Evolutionary conservation across 495 filamentous ascomycete genomes (phyloP).

Genomic region (Annulohypoxylon bovei): DNA sequence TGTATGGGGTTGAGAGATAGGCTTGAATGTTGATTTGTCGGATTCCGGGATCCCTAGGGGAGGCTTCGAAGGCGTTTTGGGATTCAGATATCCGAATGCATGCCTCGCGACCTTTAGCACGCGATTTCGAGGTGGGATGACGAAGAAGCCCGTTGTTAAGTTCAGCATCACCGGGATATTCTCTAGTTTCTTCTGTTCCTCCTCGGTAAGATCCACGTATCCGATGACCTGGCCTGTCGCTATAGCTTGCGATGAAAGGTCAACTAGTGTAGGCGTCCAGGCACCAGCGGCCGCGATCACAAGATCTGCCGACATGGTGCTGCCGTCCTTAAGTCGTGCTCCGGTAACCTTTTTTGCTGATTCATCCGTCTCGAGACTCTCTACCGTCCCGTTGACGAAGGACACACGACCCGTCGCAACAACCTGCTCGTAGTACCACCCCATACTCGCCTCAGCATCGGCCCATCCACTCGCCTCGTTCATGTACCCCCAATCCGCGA

Average conservation of each 20-base stretch:
- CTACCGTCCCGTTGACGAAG: conserved; percentile 71
- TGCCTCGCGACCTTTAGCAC: conserved; percentile 86
- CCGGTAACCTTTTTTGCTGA: conserved; percentile 53
- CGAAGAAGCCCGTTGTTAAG: conserved; percentile 80
- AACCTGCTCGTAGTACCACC: conserved; percentile 63
- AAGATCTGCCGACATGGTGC: conserved; percentile 70
- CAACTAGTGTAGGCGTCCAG: conserved; percentile 80
- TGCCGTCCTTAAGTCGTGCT: conserved; percentile 64
- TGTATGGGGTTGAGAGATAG: conserved; percentile 61
- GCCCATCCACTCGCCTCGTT: conserved; percentile 86
- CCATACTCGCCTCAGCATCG: conserved; percentile 79
- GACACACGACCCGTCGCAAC: conserved; percentile 67
- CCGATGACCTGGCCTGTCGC: conserved; percentile 84
- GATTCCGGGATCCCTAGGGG: conserved; percentile 51
- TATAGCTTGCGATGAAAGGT: conserved; percentile 76
- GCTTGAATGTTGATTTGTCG: not conserved
- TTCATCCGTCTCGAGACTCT: conserved; percentile 59
- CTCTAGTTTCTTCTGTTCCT: conserved; percentile 70
- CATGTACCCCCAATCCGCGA: conserved; percentile 78
- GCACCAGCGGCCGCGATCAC: conserved; percentile 85
- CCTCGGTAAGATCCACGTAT: conserved; percentile 75
- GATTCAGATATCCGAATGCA: conserved; percentile 83
- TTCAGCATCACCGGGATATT: conserved; percentile 81
- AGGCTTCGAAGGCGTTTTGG: conserved; percentile 52
- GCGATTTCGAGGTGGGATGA: conserved; percentile 77